A percentile compares a stretch with the other conserved stretches of the same genome.
phyloP scores from a whole-genome alignment of 1,139 yeast genomes.

The Trichomonascaceae sp. region DNA sequence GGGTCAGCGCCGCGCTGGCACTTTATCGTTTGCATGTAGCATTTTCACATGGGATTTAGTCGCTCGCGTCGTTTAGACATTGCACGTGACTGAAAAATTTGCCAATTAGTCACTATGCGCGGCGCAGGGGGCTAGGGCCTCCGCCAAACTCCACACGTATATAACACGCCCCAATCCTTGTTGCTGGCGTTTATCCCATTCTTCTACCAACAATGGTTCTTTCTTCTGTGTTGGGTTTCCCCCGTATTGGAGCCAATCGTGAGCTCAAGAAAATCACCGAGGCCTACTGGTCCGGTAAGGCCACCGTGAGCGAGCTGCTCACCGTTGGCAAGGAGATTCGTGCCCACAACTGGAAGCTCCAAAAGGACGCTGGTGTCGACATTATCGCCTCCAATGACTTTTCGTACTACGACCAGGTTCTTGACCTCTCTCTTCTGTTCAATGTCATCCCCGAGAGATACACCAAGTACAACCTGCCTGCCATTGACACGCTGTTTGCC shows the following conservation, averaged over 20 bases:
- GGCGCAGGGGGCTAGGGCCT: too few species aligned
- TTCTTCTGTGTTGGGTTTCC: conserved; percentile 97
- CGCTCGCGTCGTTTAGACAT: not conserved
- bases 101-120: too few species aligned
- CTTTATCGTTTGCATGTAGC: too few species aligned
- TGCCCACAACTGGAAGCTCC: conserved; percentile 95
- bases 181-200: conserved; percentile 1
- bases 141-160: too few species aligned
- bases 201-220: conserved; percentile 52
- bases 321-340: conserved; percentile 92
- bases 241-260: conserved; percentile 96
- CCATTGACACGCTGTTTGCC: conserved; percentile 89
- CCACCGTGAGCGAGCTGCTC: conserved; percentile 71
- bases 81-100: not conserved
- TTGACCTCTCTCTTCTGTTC: conserved; percentile 85
- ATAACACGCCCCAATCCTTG: too few species aligned
- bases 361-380: conserved; percentile 94
- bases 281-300: conserved; percentile 97
- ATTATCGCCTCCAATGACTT: conserved; percentile 95
- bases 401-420: conserved; percentile 94
- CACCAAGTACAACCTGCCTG: conserved; percentile 79
- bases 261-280: conserved; percentile 98
- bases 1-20: too few species aligned
- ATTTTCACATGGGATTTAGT: not conserved
- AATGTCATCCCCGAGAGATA: conserved; percentile 95